Base-by-base conservation (phyloP, 2,329 filamentous ascomycete genomes). In the Arachnopeziza araneosa region DNA sequence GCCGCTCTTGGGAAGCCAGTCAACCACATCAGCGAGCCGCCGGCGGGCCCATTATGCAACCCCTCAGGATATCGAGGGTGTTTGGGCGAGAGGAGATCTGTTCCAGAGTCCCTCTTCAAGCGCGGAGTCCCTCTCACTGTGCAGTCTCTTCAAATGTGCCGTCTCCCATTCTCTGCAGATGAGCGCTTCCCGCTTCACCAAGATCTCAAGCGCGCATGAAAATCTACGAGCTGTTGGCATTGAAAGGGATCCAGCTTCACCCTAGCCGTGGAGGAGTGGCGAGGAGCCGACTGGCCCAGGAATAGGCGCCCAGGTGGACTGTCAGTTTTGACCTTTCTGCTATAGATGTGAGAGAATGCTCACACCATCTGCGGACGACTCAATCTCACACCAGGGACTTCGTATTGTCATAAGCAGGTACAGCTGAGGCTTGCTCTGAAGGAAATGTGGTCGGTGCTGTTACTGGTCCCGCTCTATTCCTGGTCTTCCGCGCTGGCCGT, bases 291-390 rank as follows among this genome's bases (percentile, higher is more conserved):
- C 60, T 59, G 61, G 62, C 51, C 60, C 50, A 55, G 19, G 24
- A 23, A 54, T 64, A 66, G 63, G 60, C 66, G 66, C 66, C 61
- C 54, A 51, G 44, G 64, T 65, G 65, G 62, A 59, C 36, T 57
- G 53, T 48, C 58, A 62, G 63, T 63, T 66, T 64, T 52, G 57
- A 59, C 49, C 58, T 57, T 51, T 22, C n/a, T 26, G 51, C 57
- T 49, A 8, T 54, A 6, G 53, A 58, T 53, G 19, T 60, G 48
- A 54, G 55, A 57, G 58, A 53, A 44, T 19, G 4, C 36, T 19
- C 5, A 44, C 6, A 14, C 10, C 12, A 17, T 19, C 36, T 44
- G 12, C 2, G 36, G 17, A 44, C 17, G 36, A 44, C 17, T 44
- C 36, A 30, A 30, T 4, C 26, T 30, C 26, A 30, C 26, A 30